Conservation (phyloP, 768 basidiomycete species). For the Mycena sanguinolenta region DNA sequence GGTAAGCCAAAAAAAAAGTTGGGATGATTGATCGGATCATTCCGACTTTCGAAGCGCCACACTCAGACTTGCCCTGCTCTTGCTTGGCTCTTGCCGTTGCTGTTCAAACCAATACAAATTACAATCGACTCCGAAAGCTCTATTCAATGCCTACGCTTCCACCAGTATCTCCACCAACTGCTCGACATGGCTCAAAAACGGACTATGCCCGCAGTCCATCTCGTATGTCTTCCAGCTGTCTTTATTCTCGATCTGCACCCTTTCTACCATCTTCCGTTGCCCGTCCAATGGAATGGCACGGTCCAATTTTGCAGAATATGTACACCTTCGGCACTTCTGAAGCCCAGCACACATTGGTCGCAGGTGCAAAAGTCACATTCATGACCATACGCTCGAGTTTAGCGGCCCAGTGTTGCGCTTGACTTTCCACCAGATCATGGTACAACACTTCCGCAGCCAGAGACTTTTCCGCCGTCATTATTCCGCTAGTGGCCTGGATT, state of each 20-base stretch:
- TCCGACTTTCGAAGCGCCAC: too few relatives aligned
- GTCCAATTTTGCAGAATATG: constrained; percentile 19
- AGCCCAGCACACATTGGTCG: constrained; percentile 6
- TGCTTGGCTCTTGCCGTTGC: too few relatives aligned
- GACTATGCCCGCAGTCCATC: constrained; percentile 28
- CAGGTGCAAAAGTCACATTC: neutral
- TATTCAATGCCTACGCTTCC: neutral
- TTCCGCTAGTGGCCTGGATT: neutral
- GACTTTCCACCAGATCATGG: constrained; percentile 1
- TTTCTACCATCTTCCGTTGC: constrained; percentile 5
- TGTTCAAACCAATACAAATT: too few relatives aligned
- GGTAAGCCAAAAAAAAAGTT: too few relatives aligned
- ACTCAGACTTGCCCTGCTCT: too few relatives aligned
- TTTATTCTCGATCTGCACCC: neutral
- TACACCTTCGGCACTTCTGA: constrained; percentile 7
- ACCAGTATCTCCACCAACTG: constrained; percentile 11
- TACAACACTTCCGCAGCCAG: neutral
- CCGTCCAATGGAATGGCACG: constrained; percentile 2
- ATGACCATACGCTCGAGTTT: neutral
- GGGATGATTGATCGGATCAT: too few relatives aligned
- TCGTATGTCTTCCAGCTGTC: constrained; percentile 13
- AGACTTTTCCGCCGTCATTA: neutral
- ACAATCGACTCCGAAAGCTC: too few relatives aligned
- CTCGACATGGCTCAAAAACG: constrained; percentile 20
- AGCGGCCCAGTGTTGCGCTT: neutral